Conservation (phyloP, 371 early-diverging fungal species). For the Dichotomocladium elegans region DNA sequence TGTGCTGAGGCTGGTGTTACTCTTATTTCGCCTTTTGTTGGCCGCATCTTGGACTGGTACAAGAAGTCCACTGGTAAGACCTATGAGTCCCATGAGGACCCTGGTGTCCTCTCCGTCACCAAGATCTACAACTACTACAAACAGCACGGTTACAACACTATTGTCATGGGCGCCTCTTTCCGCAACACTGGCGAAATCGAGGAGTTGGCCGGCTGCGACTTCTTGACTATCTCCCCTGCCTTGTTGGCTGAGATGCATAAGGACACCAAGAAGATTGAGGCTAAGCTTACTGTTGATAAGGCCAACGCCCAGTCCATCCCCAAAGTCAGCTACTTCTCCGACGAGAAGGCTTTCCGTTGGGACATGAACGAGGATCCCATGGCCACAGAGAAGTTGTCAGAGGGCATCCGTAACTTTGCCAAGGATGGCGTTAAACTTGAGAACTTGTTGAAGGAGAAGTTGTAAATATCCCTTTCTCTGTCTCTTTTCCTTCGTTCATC, state of each 20-base stretch:
- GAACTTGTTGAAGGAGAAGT: slow-evolving; percentile 1
- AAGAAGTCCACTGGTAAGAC: slow-evolving; percentile 82
- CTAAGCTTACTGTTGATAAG: slow-evolving; percentile 67
- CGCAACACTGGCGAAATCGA: slow-evolving; percentile 95
- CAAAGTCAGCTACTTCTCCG: slow-evolving; percentile 65
- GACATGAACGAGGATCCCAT: slow-evolving; percentile 95
- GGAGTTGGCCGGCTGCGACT: slow-evolving; percentile 96
- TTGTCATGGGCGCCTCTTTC: slow-evolving; percentile 99
- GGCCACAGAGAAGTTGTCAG: slow-evolving; percentile 96
- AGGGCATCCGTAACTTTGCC: slow-evolving; percentile 96
- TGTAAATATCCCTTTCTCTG: background rate
- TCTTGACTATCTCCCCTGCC: slow-evolving; percentile 91
- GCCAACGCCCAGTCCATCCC: slow-evolving; percentile 42
- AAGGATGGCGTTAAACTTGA: slow-evolving; percentile 83
- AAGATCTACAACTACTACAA: slow-evolving; percentile 99
- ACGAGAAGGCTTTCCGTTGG: slow-evolving; percentile 94
- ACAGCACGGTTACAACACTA: slow-evolving; percentile 93
- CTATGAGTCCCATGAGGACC: slow-evolving; percentile 77
- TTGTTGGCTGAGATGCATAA: slow-evolving; percentile 78
- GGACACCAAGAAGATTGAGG: slow-evolving; percentile 57
- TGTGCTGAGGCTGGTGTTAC: slow-evolving; percentile 97
- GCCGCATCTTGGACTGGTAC: slow-evolving; percentile 98
- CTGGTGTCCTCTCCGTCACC: slow-evolving; percentile 91
- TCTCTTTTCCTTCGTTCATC: too few species aligned
- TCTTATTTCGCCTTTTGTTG: slow-evolving; percentile 97